Percentiles rank a stretch among this genome's conserved stretches.
Conservation (phyloP, 2,329 filamentous ascomycete genomes). For the Cryphonectria naterciae region DNA sequence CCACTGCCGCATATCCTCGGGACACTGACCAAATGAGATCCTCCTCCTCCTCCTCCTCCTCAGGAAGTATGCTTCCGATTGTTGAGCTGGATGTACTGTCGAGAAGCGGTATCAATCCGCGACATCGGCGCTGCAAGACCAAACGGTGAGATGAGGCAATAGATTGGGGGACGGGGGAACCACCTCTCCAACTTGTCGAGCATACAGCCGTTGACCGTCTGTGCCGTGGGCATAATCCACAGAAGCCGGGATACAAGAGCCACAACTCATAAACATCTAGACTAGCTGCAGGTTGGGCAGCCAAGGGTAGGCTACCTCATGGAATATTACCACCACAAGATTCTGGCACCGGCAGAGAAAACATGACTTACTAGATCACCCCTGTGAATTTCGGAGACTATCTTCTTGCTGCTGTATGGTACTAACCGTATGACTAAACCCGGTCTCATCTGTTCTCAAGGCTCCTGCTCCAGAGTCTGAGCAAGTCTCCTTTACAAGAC, state of each 20-base stretch:
- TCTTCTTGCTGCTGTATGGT: neutral
- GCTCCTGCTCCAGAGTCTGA: neutral
- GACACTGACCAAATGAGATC: constrained; percentile 53
- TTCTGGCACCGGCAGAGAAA: neutral
- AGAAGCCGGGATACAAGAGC: neutral
- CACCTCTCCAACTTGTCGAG: neutral
- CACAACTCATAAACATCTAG: neutral
- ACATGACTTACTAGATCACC: neutral
- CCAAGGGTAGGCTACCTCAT: neutral
- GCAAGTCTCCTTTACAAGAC: constrained; percentile 7
- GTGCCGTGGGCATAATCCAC: neutral
- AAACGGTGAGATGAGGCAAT: neutral
- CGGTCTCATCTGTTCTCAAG: constrained; percentile 7
- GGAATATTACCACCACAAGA: neutral
- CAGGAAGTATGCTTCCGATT: neutral
- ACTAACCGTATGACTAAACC: neutral
- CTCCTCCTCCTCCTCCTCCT: too few relatives aligned
- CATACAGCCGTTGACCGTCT: neutral
- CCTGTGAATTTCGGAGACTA: neutral
- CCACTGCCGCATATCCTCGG: constrained; percentile 56
- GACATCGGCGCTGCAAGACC: neutral
- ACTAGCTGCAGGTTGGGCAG: neutral
- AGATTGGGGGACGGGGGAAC: neutral
- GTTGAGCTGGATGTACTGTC: neutral
- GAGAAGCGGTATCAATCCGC: neutral